Percentiles rank a stretch among this genome's conserved stretches.
These are phyloP conservation scores for Jaenimonas drosophilae DNA, from an alignment of 208 protist genomes.

Conservation along the genomic window DNA sequence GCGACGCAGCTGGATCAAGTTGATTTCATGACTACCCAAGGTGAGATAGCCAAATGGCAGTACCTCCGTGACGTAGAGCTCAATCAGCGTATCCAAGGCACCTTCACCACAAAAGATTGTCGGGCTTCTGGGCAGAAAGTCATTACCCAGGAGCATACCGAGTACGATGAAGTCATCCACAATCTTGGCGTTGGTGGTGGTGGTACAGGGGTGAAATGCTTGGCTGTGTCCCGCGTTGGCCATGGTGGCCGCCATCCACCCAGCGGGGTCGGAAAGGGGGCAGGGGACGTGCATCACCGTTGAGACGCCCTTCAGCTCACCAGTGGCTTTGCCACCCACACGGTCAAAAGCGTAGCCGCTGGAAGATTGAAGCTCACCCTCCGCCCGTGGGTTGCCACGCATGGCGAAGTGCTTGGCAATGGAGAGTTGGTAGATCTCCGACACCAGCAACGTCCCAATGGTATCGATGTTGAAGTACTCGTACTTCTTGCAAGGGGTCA, in stretches of 20 bases:
- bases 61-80: conserved; percentile 68
- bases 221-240: background rate
- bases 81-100: conserved; percentile 66
- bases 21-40: conserved; percentile 46
- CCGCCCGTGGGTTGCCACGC: conserved; percentile 6
- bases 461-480: conserved; percentile 72
- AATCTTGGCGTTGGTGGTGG: conserved; percentile 60
- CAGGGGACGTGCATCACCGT: too few species aligned
- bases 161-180: conserved; percentile 82
- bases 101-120: conserved; percentile 65
- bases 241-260: background rate
- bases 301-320: too few species aligned
- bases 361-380: conserved; percentile 15
- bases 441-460: conserved; percentile 38
- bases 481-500: conserved; percentile 12
- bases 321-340: too few species aligned
- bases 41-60: conserved; percentile 81
- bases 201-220: conserved; percentile 50
- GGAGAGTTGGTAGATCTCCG: conserved; percentile 61
- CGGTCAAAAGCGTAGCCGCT: conserved; percentile 53
- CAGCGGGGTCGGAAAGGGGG: too few species aligned
- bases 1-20: conserved; percentile 48
- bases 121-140: conserved; percentile 73
- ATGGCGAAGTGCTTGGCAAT: conserved; percentile 23
- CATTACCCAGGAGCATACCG: conserved; percentile 70